Conservation (phyloP, 75 land plant genomes). For the Isoetes taiwanensis region DNA sequence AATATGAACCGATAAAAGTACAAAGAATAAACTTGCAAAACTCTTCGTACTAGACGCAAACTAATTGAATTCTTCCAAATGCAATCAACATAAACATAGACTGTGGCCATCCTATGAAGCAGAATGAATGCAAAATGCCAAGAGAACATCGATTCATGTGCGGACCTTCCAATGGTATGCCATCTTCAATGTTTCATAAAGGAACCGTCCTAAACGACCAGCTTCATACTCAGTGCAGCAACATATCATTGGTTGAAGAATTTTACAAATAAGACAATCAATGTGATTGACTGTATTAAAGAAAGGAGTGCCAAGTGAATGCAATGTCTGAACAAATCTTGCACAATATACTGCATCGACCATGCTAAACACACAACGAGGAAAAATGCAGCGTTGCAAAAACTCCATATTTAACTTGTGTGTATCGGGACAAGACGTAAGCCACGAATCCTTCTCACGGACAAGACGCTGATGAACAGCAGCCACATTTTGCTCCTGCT, state of each 20-base stretch:
- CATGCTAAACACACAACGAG: slow-evolving; percentile 92
- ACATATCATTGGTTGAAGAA: slow-evolving; percentile 93
- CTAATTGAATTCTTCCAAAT: too few relatives aligned
- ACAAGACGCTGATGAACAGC: slow-evolving; percentile 65
- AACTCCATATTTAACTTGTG: slow-evolving; percentile 93
- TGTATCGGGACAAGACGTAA: slow-evolving; percentile 76
- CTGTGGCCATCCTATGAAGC: too few relatives aligned
- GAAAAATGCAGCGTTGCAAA: slow-evolving; percentile 96
- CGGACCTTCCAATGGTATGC: slow-evolving; percentile 96
- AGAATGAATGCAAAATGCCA: too few relatives aligned
- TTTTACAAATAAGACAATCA: slow-evolving; percentile 86
- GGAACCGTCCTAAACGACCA: slow-evolving; percentile 85
- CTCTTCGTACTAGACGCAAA: neutral
- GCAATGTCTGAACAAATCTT: slow-evolving; percentile 78
- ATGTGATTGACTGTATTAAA: slow-evolving; percentile 95
- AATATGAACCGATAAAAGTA: neutral
- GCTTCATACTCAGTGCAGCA: slow-evolving; percentile 98
- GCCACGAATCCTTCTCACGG: slow-evolving; percentile 86
- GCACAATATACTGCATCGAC: slow-evolving; percentile 98
- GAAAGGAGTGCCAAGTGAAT: slow-evolving; percentile 85
- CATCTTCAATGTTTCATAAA: slow-evolving; percentile 80
- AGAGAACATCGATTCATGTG: too few relatives aligned
- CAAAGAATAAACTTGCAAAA: neutral
- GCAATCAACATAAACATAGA: neutral
- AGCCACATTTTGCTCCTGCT: slow-evolving; percentile 84